Conservation (phyloP, 306 rosid species). For the Parietaria judaica region DNA sequence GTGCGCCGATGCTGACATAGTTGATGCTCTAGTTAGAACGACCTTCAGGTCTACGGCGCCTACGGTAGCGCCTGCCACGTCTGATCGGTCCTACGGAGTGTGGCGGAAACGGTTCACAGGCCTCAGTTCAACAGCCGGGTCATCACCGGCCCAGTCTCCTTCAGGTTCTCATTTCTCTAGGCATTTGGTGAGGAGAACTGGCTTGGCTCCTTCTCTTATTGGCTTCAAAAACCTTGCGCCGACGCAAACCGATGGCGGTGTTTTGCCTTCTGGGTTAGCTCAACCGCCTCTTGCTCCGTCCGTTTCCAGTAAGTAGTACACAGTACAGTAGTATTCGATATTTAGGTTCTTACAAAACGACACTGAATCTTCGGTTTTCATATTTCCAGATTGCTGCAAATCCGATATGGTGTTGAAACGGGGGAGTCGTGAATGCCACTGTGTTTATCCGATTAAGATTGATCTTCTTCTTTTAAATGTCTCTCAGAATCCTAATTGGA, state of each 20-base stretch:
- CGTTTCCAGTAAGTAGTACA: constrained; percentile 46
- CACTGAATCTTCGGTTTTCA: constrained; percentile 8
- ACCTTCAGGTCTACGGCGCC: constrained; percentile 24
- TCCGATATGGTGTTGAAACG: constrained; percentile 64
- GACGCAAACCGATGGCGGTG: constrained; percentile 37
- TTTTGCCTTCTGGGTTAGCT: constrained; percentile 52
- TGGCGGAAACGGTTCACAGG: constrained; percentile 29
- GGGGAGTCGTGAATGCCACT: constrained; percentile 57
- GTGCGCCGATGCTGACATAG: constrained; percentile 24
- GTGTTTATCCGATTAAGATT: constrained; percentile 88
- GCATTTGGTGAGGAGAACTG: constrained; percentile 51
- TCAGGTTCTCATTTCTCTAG: constrained; percentile 44
- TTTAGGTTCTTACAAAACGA: background rate
- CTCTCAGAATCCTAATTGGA: constrained; percentile 62
- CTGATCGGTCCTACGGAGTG: constrained; percentile 10
- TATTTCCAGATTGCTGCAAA: constrained; percentile 76
- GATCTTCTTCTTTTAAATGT: constrained; percentile 86
- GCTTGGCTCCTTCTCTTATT: constrained; percentile 40
- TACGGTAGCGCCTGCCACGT: background rate
- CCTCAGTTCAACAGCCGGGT: constrained; percentile 25
- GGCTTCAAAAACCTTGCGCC: constrained; percentile 55
- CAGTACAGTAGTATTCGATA: background rate
- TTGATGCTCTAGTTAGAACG: constrained; percentile 13
- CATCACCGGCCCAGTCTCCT: constrained; percentile 47
- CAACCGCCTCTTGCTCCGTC: constrained; percentile 70